Evolutionary conservation across 371 early-diverging fungal species (phyloP).

Genomic region (Dichotomocladium elegans): DNA sequence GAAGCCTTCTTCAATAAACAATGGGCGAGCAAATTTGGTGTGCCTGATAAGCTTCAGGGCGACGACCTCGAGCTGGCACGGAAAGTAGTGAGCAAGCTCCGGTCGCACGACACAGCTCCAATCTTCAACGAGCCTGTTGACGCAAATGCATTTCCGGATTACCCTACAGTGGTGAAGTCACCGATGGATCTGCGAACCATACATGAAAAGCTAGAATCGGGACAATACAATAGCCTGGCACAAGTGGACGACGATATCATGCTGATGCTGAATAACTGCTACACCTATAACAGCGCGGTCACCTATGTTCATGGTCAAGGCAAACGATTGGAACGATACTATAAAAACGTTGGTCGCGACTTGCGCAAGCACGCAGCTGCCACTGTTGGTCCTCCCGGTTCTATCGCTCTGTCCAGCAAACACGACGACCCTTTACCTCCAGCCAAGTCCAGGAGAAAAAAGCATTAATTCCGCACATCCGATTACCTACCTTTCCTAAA

Average conservation of each 20-base stretch:
- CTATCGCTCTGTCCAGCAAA: no score
- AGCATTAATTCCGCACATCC: no score
- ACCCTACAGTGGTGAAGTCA: conserved; percentile 75
- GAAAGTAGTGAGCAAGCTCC: conserved; percentile 33
- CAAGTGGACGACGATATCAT: conserved; percentile 57
- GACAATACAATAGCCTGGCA: conserved; percentile 41
- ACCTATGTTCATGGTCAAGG: conserved; percentile 80
- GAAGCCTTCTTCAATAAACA: conserved; percentile 36
- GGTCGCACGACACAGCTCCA: conserved; percentile 28
- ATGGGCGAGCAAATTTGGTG: conserved; percentile 36
- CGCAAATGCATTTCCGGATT: conserved; percentile 82
- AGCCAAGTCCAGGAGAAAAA: no score
- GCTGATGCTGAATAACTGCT: conserved; percentile 83
- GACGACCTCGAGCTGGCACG: conserved; percentile 27
- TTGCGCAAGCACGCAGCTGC: no score
- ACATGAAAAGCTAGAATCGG: conserved; percentile 67
- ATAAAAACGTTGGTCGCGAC: conserved; percentile 53
- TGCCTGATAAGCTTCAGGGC: conserved; percentile 24
- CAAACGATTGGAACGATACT: conserved; percentile 55
- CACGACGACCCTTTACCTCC: no score
- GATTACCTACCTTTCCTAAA: no score
- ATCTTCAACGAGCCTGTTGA: conserved; percentile 89
- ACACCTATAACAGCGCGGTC: conserved; percentile 80
- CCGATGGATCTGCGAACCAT: conserved; percentile 98
- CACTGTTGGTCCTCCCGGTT: no score